phyloP scores from a whole-genome alignment of 208 protist genomes.

The Leishmania tropica region DNA sequence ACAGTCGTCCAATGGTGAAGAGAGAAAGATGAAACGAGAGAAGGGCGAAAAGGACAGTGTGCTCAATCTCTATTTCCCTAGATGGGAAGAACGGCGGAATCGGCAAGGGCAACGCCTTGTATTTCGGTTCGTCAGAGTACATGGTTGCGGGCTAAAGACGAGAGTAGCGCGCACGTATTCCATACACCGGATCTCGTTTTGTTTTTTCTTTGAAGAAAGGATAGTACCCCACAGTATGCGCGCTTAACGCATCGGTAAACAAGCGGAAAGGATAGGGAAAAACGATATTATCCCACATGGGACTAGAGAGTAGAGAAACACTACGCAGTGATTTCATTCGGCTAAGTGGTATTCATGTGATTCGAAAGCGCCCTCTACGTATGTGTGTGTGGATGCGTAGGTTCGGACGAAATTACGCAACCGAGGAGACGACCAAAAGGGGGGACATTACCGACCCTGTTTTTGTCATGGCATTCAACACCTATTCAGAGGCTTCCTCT shows the following conservation, averaged over 20 bases:
- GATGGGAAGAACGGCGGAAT: neutral
- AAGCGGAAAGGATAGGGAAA: neutral
- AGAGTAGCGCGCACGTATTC: neutral
- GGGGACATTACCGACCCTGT: too few species aligned
- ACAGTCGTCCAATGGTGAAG: neutral
- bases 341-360: neutral
- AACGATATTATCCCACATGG: neutral
- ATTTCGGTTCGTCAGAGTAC: neutral
- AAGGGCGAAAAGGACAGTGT: neutral
- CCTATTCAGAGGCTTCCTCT: neutral
- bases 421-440: neutral
- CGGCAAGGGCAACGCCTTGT: neutral
- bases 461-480: neutral
- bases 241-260: neutral
- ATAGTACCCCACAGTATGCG: neutral
- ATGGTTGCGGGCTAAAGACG: neutral
- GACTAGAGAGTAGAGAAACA: neutral
- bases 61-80: too few species aligned
- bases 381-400: neutral
- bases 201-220: neutral
- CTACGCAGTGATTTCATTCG: neutral
- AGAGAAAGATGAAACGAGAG: conserved; percentile 1
- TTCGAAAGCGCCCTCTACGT: neutral
- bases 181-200: neutral
- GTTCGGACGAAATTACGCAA: neutral